These are phyloP conservation scores for Coniferiporia weirii DNA, from an alignment of 1,284 basidiomycete species.

Conservation along the genomic window DNA sequence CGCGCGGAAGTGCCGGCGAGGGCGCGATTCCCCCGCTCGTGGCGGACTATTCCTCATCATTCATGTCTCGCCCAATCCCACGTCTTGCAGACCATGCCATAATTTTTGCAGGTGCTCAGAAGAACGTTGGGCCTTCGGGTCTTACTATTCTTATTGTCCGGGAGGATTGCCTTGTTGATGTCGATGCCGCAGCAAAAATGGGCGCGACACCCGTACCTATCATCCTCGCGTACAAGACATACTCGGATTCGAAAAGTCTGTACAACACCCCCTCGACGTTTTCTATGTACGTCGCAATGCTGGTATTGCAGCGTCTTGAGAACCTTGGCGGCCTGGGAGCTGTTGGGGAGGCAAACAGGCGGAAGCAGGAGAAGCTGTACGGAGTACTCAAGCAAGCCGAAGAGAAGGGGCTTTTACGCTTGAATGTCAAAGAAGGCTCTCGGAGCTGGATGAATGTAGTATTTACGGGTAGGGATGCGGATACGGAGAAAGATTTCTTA, in stretches of 20 bases:
- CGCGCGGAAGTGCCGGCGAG: slow-evolving; percentile 33
- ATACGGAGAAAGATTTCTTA: slow-evolving; percentile 63
- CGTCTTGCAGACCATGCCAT: slow-evolving; percentile 84
- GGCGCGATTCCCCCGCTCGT: slow-evolving; percentile 72
- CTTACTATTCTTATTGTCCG: slow-evolving; percentile 91
- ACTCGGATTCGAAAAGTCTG: slow-evolving; percentile 76
- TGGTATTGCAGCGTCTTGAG: slow-evolving; percentile 77
- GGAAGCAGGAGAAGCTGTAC: slow-evolving; percentile 77
- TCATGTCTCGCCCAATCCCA: slow-evolving; percentile 94
- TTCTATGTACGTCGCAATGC: slow-evolving; percentile 85
- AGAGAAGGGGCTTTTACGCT: slow-evolving; percentile 57
- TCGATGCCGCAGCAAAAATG: slow-evolving; percentile 72
- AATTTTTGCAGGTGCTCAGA: slow-evolving; percentile 98
- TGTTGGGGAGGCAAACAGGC: slow-evolving; percentile 62
- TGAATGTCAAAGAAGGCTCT: slow-evolving; percentile 66
- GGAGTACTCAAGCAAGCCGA: slow-evolving; percentile 66
- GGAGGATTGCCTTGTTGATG: slow-evolving; percentile 86
- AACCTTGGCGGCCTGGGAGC: slow-evolving; percentile 67
- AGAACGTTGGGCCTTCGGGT: slow-evolving; percentile 96
- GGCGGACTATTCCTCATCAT: slow-evolving; percentile 94
- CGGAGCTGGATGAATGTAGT: slow-evolving; percentile 94
- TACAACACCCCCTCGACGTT: slow-evolving; percentile 97
- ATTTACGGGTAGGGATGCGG: slow-evolving; percentile 64
- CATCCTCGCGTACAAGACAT: slow-evolving; percentile 82
- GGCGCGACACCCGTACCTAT: slow-evolving; percentile 75